Evolutionary conservation across 805 yeast species (phyloP).

Genomic region (Kluyveromyces lactis): DNA sequence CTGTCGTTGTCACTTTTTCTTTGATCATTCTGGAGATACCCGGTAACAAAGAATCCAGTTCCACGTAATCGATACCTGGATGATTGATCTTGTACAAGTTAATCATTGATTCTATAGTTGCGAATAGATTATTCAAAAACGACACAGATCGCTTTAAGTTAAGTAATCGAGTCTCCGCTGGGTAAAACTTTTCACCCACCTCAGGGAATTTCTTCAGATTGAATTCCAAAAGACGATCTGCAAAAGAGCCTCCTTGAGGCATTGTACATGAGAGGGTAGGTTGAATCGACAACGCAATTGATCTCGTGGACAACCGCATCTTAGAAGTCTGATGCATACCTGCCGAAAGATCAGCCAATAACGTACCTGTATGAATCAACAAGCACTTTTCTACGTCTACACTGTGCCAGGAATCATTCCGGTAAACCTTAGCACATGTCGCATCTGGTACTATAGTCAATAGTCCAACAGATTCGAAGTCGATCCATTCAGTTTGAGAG

Average conservation of each 20-base stretch:
- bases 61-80: conserved; percentile 12
- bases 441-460: conserved; percentile 23
- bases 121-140: conserved; percentile 19
- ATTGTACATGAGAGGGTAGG: conserved; percentile 14
- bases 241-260: conserved; percentile 8
- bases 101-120: conserved; percentile 20
- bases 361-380: conserved; percentile 22
- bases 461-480: conserved; percentile 17
- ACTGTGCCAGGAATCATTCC: conserved; percentile 21
- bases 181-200: conserved; percentile 17
- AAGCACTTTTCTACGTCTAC: conserved; percentile 23
- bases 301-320: conserved; percentile 14
- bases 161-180: conserved; percentile 12
- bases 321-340: conserved; percentile 20
- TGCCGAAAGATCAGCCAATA: conserved; percentile 14
- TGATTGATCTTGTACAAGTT: conserved; percentile 22
- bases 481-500: conserved; percentile 11
- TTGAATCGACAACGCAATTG: conserved; percentile 16
- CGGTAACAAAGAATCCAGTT: conserved; percentile 18
- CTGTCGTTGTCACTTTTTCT: conserved; percentile 18
- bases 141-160: conserved; percentile 12
- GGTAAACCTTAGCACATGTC: conserved; percentile 18
- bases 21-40: conserved; percentile 25
- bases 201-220: conserved; percentile 22
- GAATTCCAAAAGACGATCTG: conserved; percentile 11